Percentiles rank a stretch among this genome's conserved stretches.
Conservation (phyloP, 2,329 filamentous ascomycete genomes). For the Xylariomycetidae sp. region DNA sequence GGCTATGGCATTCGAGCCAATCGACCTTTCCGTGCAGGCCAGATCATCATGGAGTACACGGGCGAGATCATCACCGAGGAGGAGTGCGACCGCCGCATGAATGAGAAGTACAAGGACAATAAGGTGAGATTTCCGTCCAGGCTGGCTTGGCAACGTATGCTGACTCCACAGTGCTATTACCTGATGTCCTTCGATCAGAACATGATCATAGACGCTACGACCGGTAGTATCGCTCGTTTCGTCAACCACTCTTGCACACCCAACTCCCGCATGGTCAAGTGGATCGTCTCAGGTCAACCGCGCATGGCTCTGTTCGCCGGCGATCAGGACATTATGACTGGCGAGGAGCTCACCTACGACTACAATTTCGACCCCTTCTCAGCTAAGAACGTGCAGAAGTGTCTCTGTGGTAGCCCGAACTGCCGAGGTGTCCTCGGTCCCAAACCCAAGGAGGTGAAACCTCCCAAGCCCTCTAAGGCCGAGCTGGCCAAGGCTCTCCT, state of each 20-base stretch:
- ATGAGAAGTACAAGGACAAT: conserved; percentile 86
- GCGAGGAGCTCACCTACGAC: conserved; percentile 95
- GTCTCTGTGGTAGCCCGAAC: conserved; percentile 57
- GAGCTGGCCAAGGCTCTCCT: conserved; percentile 25
- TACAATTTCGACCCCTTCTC: conserved; percentile 68
- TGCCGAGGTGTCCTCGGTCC: conserved; percentile 60
- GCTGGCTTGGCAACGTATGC: conserved; percentile 5
- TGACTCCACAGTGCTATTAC: conserved; percentile 72
- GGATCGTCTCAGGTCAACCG: conserved; percentile 88
- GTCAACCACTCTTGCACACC: conserved; percentile 97
- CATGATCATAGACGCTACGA: conserved; percentile 96
- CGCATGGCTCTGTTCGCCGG: conserved; percentile 96
- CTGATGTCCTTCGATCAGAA: conserved; percentile 98
- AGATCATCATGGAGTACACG: conserved; percentile 98
- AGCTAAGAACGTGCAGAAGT: conserved; percentile 61
- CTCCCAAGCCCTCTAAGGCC: conserved; percentile 38
- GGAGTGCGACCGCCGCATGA: conserved; percentile 92
- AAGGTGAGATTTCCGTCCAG: conserved; percentile 52
- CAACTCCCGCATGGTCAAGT: conserved; percentile 97
- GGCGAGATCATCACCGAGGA: conserved; percentile 95
- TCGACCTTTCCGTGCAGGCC: conserved; percentile 76
- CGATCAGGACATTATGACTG: conserved; percentile 82
- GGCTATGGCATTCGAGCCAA: conserved; percentile 91
- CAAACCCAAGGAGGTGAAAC: conserved; percentile 51
- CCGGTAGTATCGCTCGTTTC: conserved; percentile 92